Conservation (phyloP, 192 early-diverging fungal genomes). For the Linnemannia exigua region DNA sequence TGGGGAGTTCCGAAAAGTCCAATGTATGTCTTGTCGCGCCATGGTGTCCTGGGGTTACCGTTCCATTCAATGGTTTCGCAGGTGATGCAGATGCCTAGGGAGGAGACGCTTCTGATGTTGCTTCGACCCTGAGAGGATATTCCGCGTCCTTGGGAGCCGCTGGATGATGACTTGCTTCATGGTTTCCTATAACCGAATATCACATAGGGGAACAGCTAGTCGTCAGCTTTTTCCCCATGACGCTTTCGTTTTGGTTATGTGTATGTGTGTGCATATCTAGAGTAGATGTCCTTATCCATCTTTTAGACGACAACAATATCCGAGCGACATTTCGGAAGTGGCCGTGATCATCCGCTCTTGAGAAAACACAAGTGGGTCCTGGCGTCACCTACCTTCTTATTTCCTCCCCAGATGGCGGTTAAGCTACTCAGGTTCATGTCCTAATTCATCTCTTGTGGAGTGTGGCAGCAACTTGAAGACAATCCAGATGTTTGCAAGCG, state of each 20-base stretch:
- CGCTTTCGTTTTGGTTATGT: neutral
- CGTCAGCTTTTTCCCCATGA: no score
- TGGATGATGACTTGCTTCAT: conserved; percentile 45
- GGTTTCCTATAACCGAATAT: conserved; percentile 7
- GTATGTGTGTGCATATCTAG: neutral
- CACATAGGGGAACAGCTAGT: neutral
- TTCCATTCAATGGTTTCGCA: conserved; percentile 10
- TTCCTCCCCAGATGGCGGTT: neutral
- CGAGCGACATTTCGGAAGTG: neutral
- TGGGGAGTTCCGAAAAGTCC: conserved; percentile 58
- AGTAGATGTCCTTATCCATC: neutral
- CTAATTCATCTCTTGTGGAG: no score
- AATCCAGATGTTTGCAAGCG: no score
- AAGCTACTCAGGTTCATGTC: no score
- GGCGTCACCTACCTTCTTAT: neutral
- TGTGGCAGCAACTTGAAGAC: no score
- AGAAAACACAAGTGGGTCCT: neutral
- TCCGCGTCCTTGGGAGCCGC: conserved; percentile 45
- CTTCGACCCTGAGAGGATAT: conserved; percentile 27
- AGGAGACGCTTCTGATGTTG: conserved; percentile 7
- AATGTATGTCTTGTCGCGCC: conserved; percentile 28
- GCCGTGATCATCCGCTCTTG: neutral
- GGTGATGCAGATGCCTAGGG: neutral
- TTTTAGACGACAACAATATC: neutral
- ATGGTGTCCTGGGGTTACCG: conserved; percentile 29